phyloP scores from a whole-genome alignment of 73 alveolate species.

The Paraurostyla sp. region DNA sequence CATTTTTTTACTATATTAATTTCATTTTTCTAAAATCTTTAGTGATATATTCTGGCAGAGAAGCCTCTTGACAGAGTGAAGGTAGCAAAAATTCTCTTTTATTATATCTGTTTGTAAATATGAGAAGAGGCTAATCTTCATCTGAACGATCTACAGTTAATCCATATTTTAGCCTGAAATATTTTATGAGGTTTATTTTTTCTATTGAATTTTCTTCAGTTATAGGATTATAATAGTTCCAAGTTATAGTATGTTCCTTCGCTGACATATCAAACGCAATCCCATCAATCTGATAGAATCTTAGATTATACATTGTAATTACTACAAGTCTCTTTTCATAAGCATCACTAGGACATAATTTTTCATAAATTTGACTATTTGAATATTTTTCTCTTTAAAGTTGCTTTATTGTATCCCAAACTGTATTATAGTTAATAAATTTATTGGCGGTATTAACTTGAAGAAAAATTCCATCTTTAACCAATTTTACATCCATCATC shows the following conservation, averaged over 20 bases:
- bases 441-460: neutral
- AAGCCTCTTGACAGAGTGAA: slow-evolving; percentile 87
- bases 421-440: neutral
- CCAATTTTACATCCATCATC: neutral
- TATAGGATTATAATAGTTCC: neutral
- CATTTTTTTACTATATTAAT: neutral
- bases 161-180: neutral
- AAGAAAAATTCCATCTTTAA: neutral
- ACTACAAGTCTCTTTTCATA: neutral
- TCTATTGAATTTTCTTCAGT: neutral
- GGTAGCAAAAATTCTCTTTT: too few species aligned
- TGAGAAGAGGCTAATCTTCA: slow-evolving; percentile 30
- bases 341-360: too few species aligned
- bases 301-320: too few species aligned
- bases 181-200: neutral
- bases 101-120: slow-evolving; percentile 46
- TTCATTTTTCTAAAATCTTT: neutral
- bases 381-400: neutral
- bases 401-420: neutral
- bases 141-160: slow-evolving; percentile 42
- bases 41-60: slow-evolving; percentile 85
- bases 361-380: neutral
- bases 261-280: too few species aligned
- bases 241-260: too few species aligned
- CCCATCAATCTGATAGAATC: too few species aligned